Base-by-base conservation (phyloP, 1,139 yeast species). In the Taphrina flavorubra region DNA sequence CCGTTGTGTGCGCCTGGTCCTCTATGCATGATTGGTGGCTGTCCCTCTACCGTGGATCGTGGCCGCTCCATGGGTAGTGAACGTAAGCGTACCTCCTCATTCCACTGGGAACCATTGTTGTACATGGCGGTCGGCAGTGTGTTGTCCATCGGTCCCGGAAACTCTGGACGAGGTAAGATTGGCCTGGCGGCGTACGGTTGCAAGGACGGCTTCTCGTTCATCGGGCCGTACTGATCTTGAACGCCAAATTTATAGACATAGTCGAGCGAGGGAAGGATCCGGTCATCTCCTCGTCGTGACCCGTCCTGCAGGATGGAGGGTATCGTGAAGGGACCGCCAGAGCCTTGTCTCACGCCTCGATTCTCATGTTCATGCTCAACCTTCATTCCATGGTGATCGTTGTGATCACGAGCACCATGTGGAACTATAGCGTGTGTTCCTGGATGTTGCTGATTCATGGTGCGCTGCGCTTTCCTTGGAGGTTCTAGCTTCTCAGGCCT, bases 401-500 rank as follows among this genome's bases (percentile, higher is more conserved):
- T n/a, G n/a, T 20, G 53, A 20, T 49, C 53, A 20, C 53, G 53
- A 11, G 36, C 10, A 20, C 36, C n/a, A 8, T 31, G 36, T 7
- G 36, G 5, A 1, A 49, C 36, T 14, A 49, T 16, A 11, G 53
- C 11, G 10, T 25, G 53, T 49, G 53, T 2, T 49, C 36, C 53
- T 20, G 53, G 53, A 49, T 34, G 18, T 31, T 56, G 49, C n/a
- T 13, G 46, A 56, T 39, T 25, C 13, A 18, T 34, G 16, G 20
- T 31, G 16, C 51, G 2, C 42, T 36, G 57, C 16, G 65, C 44
- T 49, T 40, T 49, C 34, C 53, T 63, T 6, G 67, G 67, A 8
- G 61, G 61, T 14, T 44, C 61, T 11, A 63, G 47, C 61, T 55
- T 53, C 34, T 63, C 67, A 14, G 67, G 67, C 39, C 56, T 31